Evolutionary conservation across 1,284 basidiomycete genomes (phyloP).

Genomic region (Ceratobasidium theobromae): DNA sequence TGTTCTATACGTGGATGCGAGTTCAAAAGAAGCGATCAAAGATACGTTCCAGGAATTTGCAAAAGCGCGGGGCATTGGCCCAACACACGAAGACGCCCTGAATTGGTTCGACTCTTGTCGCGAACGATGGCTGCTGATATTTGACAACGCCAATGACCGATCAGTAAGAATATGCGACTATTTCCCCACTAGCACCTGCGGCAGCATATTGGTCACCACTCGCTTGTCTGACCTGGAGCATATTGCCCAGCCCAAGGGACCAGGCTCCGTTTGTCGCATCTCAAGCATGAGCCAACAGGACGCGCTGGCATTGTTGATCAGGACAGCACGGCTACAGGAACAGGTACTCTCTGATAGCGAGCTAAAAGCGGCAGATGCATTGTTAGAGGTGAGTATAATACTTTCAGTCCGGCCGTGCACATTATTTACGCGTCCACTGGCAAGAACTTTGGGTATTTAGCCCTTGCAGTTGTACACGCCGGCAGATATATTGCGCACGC

Average conservation of each 20-base stretch:
- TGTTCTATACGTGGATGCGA: neutral
- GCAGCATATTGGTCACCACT: constrained; percentile 20
- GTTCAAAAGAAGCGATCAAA: neutral
- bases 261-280: neutral
- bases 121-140: constrained; percentile 6
- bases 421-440: neutral
- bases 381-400: neutral
- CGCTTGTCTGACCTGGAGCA: neutral
- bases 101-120: neutral
- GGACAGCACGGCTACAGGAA: neutral
- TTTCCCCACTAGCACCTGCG: neutral
- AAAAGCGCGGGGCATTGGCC: neutral
- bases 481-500: neutral
- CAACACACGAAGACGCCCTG: neutral
- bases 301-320: neutral
- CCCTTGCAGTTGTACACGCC: neutral
- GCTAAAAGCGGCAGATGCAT: neutral
- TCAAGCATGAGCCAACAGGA: neutral
- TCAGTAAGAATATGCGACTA: neutral
- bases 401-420: neutral
- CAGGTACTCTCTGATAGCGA: neutral
- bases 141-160: constrained; percentile 29
- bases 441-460: neutral
- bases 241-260: neutral
- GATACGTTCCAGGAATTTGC: neutral